Base-by-base conservation (phyloP, 2,329 filamentous ascomycete species). In the Emergomyces africanus region DNA sequence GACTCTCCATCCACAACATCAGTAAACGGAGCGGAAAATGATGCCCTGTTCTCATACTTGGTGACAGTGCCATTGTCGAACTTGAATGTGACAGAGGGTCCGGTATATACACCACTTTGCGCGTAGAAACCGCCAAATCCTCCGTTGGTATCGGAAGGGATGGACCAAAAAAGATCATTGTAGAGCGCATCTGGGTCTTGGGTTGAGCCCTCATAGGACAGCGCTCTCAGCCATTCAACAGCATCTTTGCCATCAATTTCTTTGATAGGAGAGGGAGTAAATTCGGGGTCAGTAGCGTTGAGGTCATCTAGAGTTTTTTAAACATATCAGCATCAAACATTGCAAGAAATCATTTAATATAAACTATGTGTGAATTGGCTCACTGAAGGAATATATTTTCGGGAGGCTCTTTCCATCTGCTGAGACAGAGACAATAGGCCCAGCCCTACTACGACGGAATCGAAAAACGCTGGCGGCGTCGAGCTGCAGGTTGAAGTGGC, bases 401-500 rank as follows among this genome's bases (percentile, higher is more conserved):
- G 84, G 84, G 12, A 83, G 67, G 57, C 79, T 76, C 20, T 74
- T 68, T n/a, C 84, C 84, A 66, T 87, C 83, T 3, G 71, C 64
- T 1, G 83, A 86, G 8, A 86, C 76, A 0, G 83, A 86, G 0
- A 86, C 81, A 0, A 87, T 71, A 9, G 79, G 74, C 6, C 74
- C 76, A 64, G 84, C 74, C 4, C 78, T 72, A 62, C 83, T 80
- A 2, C 81, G 80, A 15, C 77, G 71, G 65, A 78, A 82, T 8
- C 74, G 70, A 54, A 85, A 83, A 15, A 63, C 54, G 37, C 54
- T 62, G 1, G 62, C 35, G 14, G 66, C 64, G 20, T 64, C 65
- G 2, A 68, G 62, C 15, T 58, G 33, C 42, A 66, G 64, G 44
- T 59, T 58, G 39, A 75, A 64, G 66, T 89, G 86, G 0, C 84